A percentile compares a stretch with the other conserved stretches of the same genome.
Conservation (phyloP, 768 basidiomycete species). For the Tylopilus sp. region DNA sequence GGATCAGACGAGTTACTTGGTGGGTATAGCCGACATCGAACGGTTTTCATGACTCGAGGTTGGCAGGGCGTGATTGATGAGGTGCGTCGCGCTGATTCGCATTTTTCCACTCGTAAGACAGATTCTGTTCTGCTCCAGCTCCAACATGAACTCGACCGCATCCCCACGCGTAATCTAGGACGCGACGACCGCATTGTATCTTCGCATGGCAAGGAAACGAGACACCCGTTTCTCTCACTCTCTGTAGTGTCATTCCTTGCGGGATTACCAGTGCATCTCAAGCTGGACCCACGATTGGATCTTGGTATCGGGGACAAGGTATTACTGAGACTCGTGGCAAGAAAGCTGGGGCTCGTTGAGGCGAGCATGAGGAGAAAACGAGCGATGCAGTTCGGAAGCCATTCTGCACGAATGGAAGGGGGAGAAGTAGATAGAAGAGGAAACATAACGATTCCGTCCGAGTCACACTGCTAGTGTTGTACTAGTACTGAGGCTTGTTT, state of each 20-base stretch:
- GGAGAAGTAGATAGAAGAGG: conserved; percentile 54
- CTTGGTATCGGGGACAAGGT: conserved; percentile 90
- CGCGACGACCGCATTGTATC: conserved; percentile 94
- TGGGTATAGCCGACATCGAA: conserved; percentile 87
- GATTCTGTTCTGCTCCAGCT: conserved; percentile 52
- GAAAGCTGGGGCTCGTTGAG: conserved; percentile 68
- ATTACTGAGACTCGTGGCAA: conserved; percentile 68
- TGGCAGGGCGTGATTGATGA: conserved; percentile 81
- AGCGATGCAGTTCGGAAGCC: conserved; percentile 96
- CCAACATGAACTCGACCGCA: conserved; percentile 83
- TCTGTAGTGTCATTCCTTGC: conserved; percentile 76
- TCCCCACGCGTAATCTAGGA: conserved; percentile 87
- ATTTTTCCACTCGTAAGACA: too few species aligned
- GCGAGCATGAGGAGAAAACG: conserved; percentile 80
- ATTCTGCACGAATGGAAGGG: conserved; percentile 77
- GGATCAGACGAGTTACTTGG: conserved; percentile 96
- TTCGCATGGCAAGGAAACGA: conserved; percentile 85
- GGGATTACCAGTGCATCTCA: conserved; percentile 72
- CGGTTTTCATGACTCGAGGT: conserved; percentile 60
- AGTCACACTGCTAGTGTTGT: too few species aligned
- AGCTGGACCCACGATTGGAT: conserved; percentile 72
- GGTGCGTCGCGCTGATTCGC: conserved; percentile 38
- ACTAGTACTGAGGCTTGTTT: conserved; percentile 26
- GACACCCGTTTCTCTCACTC: conserved; percentile 88
- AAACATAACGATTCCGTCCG: conserved; percentile 38